Conservation (phyloP, 108 stramenopile species). For the Cyclotella baltica region DNA sequence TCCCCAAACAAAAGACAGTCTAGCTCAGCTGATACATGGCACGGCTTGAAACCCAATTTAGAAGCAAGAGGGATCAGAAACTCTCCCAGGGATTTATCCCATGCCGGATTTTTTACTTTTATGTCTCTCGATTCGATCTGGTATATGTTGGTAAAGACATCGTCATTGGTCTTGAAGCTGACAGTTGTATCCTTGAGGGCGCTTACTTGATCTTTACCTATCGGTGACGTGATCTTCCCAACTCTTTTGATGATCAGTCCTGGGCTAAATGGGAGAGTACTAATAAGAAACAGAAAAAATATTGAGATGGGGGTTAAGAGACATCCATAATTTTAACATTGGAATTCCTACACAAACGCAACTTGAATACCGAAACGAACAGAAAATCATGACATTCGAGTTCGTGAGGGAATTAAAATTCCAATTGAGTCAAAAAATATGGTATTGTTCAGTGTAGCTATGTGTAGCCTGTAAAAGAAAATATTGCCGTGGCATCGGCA, state of each 20-base stretch:
- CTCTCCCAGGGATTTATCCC: constrained; percentile 14
- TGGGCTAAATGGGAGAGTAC: constrained; percentile 11
- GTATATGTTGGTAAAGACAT: constrained; percentile 3
- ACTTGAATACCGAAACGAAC: too few species aligned
- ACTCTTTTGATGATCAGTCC: constrained; percentile 23
- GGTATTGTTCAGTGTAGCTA: too few species aligned
- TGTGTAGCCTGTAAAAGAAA: too few species aligned
- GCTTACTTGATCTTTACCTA: constrained; percentile 13
- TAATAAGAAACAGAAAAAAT: too few species aligned
- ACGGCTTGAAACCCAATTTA: constrained; percentile 25
- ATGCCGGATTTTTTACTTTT: constrained; percentile 26
- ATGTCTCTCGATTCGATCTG: constrained; percentile 9
- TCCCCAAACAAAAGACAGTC: constrained; percentile 21
- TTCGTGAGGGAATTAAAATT: too few species aligned
- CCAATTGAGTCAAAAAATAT: too few species aligned
- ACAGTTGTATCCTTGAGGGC: not conserved
- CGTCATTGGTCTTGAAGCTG: constrained; percentile 2
- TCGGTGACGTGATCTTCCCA: constrained; percentile 22
- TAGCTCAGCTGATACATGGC: constrained; percentile 20
- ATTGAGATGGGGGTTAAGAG: too few species aligned
- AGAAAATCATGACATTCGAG: too few species aligned
- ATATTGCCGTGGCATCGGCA: too few species aligned
- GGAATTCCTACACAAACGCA: too few species aligned
- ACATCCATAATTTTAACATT: too few species aligned
- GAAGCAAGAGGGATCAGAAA: constrained; percentile 8